A percentile compares a stretch with the other conserved stretches of the same genome.
phyloP scores from a whole-genome alignment of 192 early-diverging fungal species.

The Spizellomyces sp. region DNA sequence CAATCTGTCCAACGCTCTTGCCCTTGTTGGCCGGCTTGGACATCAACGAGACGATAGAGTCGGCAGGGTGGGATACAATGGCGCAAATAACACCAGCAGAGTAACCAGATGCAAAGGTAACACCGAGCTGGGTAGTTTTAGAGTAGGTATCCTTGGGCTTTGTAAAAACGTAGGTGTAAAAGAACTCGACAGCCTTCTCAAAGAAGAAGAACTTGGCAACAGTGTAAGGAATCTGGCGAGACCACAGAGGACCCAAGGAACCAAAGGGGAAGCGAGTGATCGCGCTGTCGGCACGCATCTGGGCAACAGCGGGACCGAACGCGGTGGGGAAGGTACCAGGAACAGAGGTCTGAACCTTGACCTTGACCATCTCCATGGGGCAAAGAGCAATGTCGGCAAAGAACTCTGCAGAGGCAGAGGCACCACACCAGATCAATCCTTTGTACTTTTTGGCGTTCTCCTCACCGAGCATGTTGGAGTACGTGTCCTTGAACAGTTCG shows the following conservation, averaged over 20 bases:
- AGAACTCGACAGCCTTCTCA: conserved; percentile 57
- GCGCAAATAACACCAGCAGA: conserved; percentile 88
- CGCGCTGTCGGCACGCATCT: conserved; percentile 50
- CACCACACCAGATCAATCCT: conserved; percentile 69
- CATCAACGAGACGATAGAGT: conserved; percentile 65
- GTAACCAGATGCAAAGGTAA: conserved; percentile 84
- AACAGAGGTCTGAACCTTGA: conserved; percentile 81
- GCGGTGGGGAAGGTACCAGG: conserved; percentile 72
- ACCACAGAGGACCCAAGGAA: conserved; percentile 72
- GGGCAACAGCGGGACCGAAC: conserved; percentile 58
- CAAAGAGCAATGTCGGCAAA: conserved; percentile 82
- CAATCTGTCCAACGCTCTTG: conserved; percentile 50
- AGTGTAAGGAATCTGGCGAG: conserved; percentile 83
- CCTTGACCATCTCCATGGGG: conserved; percentile 85
- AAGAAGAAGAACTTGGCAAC: conserved; percentile 86
- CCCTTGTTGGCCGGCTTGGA: conserved; percentile 56
- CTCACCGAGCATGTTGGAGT: conserved; percentile 51
- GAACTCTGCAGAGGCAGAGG: conserved; percentile 79
- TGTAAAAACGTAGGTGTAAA: conserved; percentile 36
- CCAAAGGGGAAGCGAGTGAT: conserved; percentile 55
- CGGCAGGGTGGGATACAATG: conserved; percentile 89
- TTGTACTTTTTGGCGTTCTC: conserved; percentile 75
- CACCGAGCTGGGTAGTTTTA: conserved; percentile 72
- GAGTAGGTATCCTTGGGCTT: conserved; percentile 73
- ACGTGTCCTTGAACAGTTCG: conserved; percentile 86